phyloP scores from a whole-genome alignment of 2,329 filamentous ascomycete species.

The Lomentospora prolificans region DNA sequence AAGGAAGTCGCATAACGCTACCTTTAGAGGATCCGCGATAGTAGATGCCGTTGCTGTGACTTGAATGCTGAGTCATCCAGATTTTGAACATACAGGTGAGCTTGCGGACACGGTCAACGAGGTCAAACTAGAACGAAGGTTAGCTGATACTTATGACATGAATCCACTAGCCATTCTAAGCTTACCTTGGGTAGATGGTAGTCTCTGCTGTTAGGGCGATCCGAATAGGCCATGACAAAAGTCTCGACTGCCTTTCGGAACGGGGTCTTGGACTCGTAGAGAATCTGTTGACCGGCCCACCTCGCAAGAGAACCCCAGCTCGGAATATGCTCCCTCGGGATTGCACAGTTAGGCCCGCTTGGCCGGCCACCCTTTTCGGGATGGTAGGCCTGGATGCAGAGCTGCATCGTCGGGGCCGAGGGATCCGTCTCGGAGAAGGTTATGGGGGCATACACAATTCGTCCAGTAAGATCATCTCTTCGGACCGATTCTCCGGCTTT shows the following conservation, averaged over 20 bases:
- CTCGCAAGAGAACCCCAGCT: conserved; percentile 23
- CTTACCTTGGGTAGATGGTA: conserved; percentile 29
- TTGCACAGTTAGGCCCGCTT: conserved; percentile 4
- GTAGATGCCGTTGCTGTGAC: conserved; percentile 21
- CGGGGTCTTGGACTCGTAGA: conserved; percentile 20
- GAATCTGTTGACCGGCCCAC: conserved; percentile 29
- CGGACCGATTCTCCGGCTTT: background rate
- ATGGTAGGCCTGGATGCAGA: conserved; percentile 4
- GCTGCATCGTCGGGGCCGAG: conserved; percentile 5
- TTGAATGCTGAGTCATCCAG: conserved; percentile 28
- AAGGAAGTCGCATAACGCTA: conserved; percentile 18
- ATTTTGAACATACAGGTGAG: conserved; percentile 42
- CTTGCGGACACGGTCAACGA: conserved; percentile 32
- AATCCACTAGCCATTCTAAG: too few relatives aligned
- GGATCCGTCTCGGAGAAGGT: conserved; percentile 5
- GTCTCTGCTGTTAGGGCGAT: conserved; percentile 16
- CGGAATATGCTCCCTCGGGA: conserved; percentile 26
- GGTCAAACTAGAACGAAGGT: conserved; percentile 22
- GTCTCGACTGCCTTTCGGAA: conserved; percentile 24
- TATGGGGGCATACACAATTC: conserved; percentile 3
- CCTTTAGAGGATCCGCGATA: conserved; percentile 1
- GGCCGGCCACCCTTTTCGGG: background rate
- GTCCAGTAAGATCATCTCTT: conserved; percentile 7
- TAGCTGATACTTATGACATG: too few relatives aligned
- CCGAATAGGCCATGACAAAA: conserved; percentile 27